Conservation (phyloP, 2,329 filamentous ascomycete species). For the Lachnum nothofagi region DNA sequence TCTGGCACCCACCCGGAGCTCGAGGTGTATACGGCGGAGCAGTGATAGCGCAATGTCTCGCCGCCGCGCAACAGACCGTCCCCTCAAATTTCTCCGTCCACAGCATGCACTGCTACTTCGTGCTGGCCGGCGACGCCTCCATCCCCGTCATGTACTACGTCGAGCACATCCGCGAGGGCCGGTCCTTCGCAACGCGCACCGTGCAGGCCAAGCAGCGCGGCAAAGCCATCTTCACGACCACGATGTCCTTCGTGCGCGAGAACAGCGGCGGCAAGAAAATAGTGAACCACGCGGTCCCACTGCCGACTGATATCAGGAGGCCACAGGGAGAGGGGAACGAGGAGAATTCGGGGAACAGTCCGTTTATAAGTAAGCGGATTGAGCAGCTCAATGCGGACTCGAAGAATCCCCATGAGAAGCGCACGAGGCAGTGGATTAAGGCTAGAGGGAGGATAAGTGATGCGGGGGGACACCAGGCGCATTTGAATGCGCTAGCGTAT, state of each 20-base stretch:
- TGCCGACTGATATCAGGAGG: slow-evolving; percentile 44
- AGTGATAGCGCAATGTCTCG: slow-evolving; percentile 86
- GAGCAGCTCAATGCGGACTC: slow-evolving; percentile 50
- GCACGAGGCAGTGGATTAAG: slow-evolving; percentile 68
- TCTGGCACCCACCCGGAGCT: slow-evolving; percentile 89
- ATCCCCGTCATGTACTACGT: slow-evolving; percentile 93
- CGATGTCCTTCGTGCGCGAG: slow-evolving; percentile 77
- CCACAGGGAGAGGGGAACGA: slow-evolving; percentile 38
- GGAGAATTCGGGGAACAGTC: slow-evolving; percentile 40
- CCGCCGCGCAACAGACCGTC: slow-evolving; percentile 84
- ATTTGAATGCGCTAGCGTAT: slow-evolving; percentile 85
- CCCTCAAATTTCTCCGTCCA: slow-evolving; percentile 76
- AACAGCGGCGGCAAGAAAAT: slow-evolving; percentile 46
- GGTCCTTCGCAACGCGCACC: slow-evolving; percentile 83
- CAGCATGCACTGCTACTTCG: slow-evolving; percentile 98
- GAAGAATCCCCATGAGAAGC: slow-evolving; percentile 57
- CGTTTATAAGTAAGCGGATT: slow-evolving; percentile 54
- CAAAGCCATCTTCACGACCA: slow-evolving; percentile 90
- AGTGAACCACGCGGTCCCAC: slow-evolving; percentile 61
- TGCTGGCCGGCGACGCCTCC: slow-evolving; percentile 78
- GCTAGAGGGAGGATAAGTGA: slow-evolving; percentile 69
- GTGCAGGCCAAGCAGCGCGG: slow-evolving; percentile 92
- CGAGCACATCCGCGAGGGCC: slow-evolving; percentile 84
- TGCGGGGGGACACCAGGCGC: slow-evolving; percentile 69
- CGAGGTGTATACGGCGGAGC: slow-evolving; percentile 90